Conservation (phyloP, 148 eudicot genomes). For the Camellia granthamiana region DNA sequence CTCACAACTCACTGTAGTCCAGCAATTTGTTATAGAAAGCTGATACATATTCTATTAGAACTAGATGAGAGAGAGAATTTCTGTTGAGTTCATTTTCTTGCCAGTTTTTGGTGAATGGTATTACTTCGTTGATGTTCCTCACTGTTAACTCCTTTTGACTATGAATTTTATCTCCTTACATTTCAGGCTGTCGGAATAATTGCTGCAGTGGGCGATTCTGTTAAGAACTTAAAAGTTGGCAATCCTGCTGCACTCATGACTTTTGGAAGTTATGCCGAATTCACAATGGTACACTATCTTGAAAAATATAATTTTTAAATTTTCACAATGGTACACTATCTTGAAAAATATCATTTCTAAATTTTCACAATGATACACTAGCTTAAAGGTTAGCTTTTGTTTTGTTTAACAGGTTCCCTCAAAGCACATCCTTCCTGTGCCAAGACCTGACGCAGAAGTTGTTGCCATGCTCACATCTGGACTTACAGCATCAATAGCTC, state of each 20-base stretch:
- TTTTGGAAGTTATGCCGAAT: conserved; percentile 91
- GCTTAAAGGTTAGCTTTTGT: background rate
- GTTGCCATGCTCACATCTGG: conserved; percentile 99
- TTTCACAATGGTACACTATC: conserved; percentile 56
- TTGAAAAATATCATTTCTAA: conserved; percentile 4
- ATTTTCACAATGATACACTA: background rate
- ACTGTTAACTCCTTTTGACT: background rate
- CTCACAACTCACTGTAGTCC: background rate
- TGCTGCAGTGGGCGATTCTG: conserved; percentile 80
- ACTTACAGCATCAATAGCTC: conserved; percentile 93
- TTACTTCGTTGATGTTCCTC: background rate
- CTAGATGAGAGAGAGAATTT: background rate
- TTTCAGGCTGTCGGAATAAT: conserved; percentile 91
- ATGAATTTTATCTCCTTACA: background rate
- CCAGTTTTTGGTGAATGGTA: background rate
- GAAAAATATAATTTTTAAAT: too few relatives aligned
- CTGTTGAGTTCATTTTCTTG: background rate
- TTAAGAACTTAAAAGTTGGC: conserved; percentile 62
- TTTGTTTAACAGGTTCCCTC: conserved; percentile 66
- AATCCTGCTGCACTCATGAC: conserved; percentile 91
- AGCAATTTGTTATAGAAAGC: background rate
- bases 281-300: conserved; percentile 52
- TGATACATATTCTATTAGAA: background rate
- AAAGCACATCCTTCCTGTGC: conserved; percentile 83
- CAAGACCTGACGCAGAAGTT: conserved; percentile 93